Conservation (phyloP, 257 asterid genomes). For the Solanum pimpinellifolium region DNA sequence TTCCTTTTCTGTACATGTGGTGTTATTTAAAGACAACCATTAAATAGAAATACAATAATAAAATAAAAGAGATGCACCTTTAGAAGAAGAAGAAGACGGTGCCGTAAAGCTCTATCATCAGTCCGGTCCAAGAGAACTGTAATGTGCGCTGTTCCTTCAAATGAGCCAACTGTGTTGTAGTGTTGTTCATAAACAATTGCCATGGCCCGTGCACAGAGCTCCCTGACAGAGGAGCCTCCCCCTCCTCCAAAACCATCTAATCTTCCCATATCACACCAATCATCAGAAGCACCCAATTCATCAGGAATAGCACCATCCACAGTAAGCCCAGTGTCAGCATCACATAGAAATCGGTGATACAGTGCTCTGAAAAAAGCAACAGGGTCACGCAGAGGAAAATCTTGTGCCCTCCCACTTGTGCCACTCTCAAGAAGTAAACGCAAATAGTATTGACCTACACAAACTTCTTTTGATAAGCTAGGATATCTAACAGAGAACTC, state of each 20-base stretch:
- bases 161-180: conserved; percentile 61
- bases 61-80: conserved; percentile 37
- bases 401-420: conserved; percentile 64
- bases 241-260: conserved; percentile 99
- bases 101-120: conserved; percentile 93
- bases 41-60: background rate
- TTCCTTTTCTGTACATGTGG: background rate
- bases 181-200: conserved; percentile 97
- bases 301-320: conserved; percentile 96
- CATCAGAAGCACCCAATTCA: conserved; percentile 96
- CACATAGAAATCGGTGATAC: conserved; percentile 89
- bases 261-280: conserved; percentile 99
- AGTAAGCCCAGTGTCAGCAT: conserved; percentile 96
- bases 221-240: conserved; percentile 97
- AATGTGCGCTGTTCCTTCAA: conserved; percentile 96
- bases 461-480: conserved; percentile 95
- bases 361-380: conserved; percentile 95
- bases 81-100: conserved; percentile 96
- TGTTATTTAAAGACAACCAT: background rate
- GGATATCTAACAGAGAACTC: conserved; percentile 92
- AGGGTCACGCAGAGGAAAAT: conserved; percentile 96
- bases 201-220: conserved; percentile 99
- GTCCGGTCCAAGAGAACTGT: conserved; percentile 96
- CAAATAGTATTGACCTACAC: conserved; percentile 97
- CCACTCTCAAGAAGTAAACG: conserved; percentile 96